Conservation (phyloP, 2,329 filamentous ascomycete genomes). For the Pseudogymnoascus sp. region DNA sequence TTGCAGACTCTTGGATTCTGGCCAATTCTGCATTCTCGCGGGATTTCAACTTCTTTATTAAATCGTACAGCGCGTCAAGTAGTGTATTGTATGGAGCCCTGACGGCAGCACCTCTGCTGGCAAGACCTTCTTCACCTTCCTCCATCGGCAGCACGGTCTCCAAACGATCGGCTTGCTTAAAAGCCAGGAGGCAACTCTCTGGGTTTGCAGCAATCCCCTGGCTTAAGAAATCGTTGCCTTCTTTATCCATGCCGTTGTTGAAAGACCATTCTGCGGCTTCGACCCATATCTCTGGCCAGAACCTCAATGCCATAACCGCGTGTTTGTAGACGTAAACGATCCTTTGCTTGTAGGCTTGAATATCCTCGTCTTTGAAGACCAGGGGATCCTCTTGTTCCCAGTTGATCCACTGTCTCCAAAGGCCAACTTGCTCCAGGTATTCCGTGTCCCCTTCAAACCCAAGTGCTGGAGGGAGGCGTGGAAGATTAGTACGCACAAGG, state of each 20-base stretch:
- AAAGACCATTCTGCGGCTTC: constrained; percentile 92
- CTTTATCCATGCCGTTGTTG: constrained; percentile 61
- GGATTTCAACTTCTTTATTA: constrained; percentile 66
- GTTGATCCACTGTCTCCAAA: constrained; percentile 90
- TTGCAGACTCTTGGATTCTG: constrained; percentile 45
- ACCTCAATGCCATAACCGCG: constrained; percentile 83
- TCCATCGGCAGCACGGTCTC: constrained; percentile 71
- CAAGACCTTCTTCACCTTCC: constrained; percentile 63
- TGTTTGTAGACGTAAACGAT: constrained; percentile 90
- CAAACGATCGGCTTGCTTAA: constrained; percentile 82
- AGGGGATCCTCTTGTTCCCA: constrained; percentile 95
- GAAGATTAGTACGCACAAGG: constrained; percentile 69
- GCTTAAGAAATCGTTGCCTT: constrained; percentile 64
- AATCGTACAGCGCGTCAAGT: constrained; percentile 78
- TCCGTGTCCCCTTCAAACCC: constrained; percentile 85
- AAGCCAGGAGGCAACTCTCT: constrained; percentile 82
- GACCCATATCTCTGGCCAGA: constrained; percentile 94
- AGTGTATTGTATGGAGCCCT: constrained; percentile 77
- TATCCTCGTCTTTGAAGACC: constrained; percentile 76
- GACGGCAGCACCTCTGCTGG: constrained; percentile 55
- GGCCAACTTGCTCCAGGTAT: constrained; percentile 72
- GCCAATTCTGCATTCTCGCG: constrained; percentile 52
- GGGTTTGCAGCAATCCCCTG: constrained; percentile 85
- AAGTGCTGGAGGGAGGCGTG: constrained; percentile 71
- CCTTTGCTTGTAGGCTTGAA: constrained; percentile 65